Evolutionary conservation across 768 basidiomycete species (phyloP).

Genomic region (Cystobasidium ongulense): DNA sequence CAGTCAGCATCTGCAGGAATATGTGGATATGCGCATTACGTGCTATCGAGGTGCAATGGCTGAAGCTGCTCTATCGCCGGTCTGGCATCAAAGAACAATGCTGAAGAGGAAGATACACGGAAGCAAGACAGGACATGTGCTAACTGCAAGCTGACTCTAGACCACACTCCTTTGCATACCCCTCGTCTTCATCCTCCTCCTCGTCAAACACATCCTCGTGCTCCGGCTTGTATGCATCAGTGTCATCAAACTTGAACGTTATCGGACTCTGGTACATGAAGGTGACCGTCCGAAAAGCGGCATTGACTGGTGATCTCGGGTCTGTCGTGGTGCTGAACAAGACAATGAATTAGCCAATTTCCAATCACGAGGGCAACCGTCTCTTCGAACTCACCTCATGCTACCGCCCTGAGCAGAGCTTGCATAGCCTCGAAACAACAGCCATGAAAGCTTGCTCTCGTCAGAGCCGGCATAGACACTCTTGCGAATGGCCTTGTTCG

Average conservation of each 20-base stretch:
- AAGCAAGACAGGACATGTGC: no score
- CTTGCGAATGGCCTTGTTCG: neutral
- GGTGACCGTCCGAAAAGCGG: neutral
- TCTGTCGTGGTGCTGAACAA: neutral
- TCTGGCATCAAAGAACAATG: no score
- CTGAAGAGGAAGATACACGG: no score
- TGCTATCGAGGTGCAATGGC: no score
- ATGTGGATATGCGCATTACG: neutral
- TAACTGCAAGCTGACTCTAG: neutral
- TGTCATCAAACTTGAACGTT: neutral
- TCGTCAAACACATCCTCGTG: slow-evolving; percentile 7
- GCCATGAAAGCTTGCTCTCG: slow-evolving; percentile 19
- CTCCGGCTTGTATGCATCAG: neutral
- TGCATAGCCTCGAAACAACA: slow-evolving; percentile 16
- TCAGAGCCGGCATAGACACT: slow-evolving; percentile 16
- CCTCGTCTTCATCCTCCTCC: neutral
- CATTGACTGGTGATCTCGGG: neutral
- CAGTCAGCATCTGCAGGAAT: neutral
- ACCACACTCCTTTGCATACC: neutral
- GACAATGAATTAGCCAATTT: neutral
- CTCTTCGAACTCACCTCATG: no score
- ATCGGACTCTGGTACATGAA: neutral
- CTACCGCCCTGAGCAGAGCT: neutral
- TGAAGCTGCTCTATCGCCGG: neutral
- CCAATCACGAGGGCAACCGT: neutral